Base-by-base conservation (phyloP, 164 flowering plant species). In the Warburgia ugandensis region DNA sequence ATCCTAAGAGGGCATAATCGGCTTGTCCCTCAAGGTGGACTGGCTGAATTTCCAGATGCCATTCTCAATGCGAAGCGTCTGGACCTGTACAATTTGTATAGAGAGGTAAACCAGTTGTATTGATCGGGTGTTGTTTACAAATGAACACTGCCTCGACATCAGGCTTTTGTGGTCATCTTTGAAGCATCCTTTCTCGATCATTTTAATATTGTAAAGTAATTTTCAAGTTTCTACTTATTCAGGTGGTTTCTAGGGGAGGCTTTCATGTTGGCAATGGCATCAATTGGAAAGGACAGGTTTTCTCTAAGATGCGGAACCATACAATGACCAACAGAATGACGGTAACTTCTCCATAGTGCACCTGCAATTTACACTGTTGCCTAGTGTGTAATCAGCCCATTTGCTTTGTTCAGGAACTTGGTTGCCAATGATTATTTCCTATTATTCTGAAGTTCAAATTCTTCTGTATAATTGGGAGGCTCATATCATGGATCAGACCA, bases 201-300 rank as follows among this genome's bases (percentile, higher is more conserved):
- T 14, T 37, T 37, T 20, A 3, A 2, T 11, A 3, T 37, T 1
- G 41, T 13, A 14, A 37, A 37, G 17, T 14, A 16, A 14, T 37
- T 13, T 14, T 37, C 17, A 1, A 4, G 41, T 27, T 26, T 46
- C 25, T 50, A 23, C 32, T 21, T 16, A 29, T 48, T 39, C 59
- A 94, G 99, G 99, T 94, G 46, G 99, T 89, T 56, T 82, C 99
- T 37, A 79, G 99, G 63, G 99, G 99, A 45, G 99, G 99, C 33
- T 94, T 94, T 69, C 94, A 89, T 64, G 99, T 94, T 50, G 99
- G 99, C 30, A 94, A 94, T 62, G 99, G 99, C 70, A 94, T 94
- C 62, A 94, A 94, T 54, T 94, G 99, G 99, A 94, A 94, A 74
- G 99, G 99, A 29, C 99, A 94, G 62, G 91, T 94, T 64, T 94